Percentiles rank a stretch among this genome's conserved stretches.
Evolutionary conservation across 352 stramenopile genomes (phyloP).

Genomic region (Pythium periplocum): DNA sequence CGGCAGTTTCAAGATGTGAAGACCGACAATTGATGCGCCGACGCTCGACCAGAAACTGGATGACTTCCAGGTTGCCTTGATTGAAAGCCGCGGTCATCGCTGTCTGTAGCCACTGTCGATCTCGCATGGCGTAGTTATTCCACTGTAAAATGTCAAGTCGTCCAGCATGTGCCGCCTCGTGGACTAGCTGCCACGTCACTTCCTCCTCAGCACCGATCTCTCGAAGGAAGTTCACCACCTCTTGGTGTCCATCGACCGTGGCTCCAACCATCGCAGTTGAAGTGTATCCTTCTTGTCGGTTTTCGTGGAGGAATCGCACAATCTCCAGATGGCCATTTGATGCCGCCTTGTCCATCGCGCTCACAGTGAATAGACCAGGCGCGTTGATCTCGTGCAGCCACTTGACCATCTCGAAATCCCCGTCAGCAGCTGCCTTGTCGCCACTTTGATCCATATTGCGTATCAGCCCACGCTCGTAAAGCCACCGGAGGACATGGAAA

Average conservation of each 20-base stretch:
- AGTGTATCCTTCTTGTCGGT: constrained; percentile 10
- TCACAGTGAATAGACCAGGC: constrained; percentile 1
- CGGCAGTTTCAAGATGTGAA: not conserved
- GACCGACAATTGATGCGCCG: not conserved
- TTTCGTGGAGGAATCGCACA: constrained; percentile 15
- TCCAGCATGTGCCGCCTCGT: too few species aligned
- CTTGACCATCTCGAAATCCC: constrained; percentile 12
- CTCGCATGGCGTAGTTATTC: not conserved
- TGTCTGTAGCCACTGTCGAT: not conserved
- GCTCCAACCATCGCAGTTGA: constrained; percentile 4
- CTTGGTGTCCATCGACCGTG: constrained; percentile 6
- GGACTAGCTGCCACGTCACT: not conserved
- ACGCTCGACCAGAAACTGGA: not conserved
- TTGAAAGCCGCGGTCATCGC: not conserved
- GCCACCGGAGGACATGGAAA: constrained; percentile 15
- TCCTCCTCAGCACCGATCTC: not conserved
- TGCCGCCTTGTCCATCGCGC: constrained; percentile 12
- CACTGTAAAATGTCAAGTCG: not conserved
- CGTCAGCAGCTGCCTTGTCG: constrained; percentile 3
- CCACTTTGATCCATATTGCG: constrained; percentile 2
- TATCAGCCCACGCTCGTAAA: constrained; percentile 9
- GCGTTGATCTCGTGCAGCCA: constrained; percentile 9
- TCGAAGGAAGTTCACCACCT: constrained; percentile 8
- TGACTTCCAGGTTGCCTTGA: not conserved
- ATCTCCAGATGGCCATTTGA: constrained; percentile 8